phyloP scores from a whole-genome alignment of 345 rosid species.

The Bruguiera gymnorhiza region DNA sequence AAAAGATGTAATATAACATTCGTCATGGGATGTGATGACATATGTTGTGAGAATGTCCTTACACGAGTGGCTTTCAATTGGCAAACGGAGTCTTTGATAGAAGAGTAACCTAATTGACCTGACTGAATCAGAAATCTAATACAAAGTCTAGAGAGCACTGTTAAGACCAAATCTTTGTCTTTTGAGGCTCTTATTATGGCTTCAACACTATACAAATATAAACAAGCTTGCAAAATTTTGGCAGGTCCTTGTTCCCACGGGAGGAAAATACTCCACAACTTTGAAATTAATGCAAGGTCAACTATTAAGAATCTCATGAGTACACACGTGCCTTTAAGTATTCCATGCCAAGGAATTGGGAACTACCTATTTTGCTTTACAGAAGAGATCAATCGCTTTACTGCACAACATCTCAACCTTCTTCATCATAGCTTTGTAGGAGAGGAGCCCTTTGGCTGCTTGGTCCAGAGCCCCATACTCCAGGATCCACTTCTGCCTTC shows the following conservation, averaged over 20 bases:
- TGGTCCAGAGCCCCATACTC: constrained; percentile 15
- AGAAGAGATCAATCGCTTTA: background rate
- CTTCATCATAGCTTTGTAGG: constrained; percentile 35
- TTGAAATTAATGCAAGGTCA: background rate
- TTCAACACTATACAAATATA: too few relatives aligned
- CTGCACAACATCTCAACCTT: constrained; percentile 17
- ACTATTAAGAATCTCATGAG: background rate
- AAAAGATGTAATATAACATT: too few relatives aligned
- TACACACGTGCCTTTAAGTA: too few relatives aligned
- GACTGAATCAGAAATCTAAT: too few relatives aligned
- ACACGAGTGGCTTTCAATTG: background rate
- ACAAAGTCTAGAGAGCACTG: too few relatives aligned
- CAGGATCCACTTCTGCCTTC: constrained; percentile 18
- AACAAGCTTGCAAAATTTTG: too few relatives aligned
- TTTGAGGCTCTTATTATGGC: too few relatives aligned
- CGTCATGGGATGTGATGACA: too few relatives aligned
- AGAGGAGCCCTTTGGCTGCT: constrained; percentile 36
- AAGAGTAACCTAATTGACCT: too few relatives aligned
- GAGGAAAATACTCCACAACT: background rate
- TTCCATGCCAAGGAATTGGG: background rate
- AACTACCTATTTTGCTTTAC: constrained; percentile 13
- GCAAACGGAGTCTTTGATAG: background rate
- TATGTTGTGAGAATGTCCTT: background rate
- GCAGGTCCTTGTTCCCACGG: too few relatives aligned
- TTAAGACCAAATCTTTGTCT: too few relatives aligned